Evolutionary conservation across 495 filamentous ascomycete species (phyloP), one percentile per base, ranked within the genome.

Genomic region (Xylaria sp.): DNA sequence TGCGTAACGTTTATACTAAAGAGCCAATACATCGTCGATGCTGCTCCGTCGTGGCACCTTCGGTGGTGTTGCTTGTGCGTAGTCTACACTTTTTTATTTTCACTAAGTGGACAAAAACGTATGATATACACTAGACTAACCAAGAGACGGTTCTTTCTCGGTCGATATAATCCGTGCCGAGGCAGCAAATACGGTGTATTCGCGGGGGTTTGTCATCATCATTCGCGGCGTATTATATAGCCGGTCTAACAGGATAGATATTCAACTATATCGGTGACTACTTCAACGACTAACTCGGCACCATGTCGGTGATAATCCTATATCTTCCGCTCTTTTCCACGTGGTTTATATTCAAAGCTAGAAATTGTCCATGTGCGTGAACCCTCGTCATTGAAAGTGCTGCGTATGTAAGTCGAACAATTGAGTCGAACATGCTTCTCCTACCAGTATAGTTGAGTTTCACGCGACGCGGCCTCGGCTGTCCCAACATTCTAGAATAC

Each of bases 221-320:
- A 14, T 55, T 37, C 57, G 19, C 57, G 17, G 8, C 57, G 21
- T n/a, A 11, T 2, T 29, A 53, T 3, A 53, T 53, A 8, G 24
- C 9, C 46, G 3, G 15, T 50, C 15, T 41, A 1, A 12, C 40
- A 9, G 40, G 46, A n/a, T 29, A 35, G 12, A 15, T 14, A 58
- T 12, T 5, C 1, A n/a, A 48, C 6, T n/a, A 48, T 48, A 48
- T n/a, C 19, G 44, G 44, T 19, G 26, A 15, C 15, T 58, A 7
- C 31, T 21, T 50, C 29, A 17, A 50, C 33, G 31, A 15, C 44
- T 7, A 50, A 19, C 44, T 65, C 44, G 62, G 62, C 62, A 52
- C n/a, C 44, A 50, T 65, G 15, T 65, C 62, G 62, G 62, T 35
- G 29, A 19, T 35, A 48, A 65, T 33, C 52, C 21, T 11, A 64